Evolutionary conservation across 1,284 basidiomycete genomes (phyloP).

Genomic region (Calocybe gambosa): DNA sequence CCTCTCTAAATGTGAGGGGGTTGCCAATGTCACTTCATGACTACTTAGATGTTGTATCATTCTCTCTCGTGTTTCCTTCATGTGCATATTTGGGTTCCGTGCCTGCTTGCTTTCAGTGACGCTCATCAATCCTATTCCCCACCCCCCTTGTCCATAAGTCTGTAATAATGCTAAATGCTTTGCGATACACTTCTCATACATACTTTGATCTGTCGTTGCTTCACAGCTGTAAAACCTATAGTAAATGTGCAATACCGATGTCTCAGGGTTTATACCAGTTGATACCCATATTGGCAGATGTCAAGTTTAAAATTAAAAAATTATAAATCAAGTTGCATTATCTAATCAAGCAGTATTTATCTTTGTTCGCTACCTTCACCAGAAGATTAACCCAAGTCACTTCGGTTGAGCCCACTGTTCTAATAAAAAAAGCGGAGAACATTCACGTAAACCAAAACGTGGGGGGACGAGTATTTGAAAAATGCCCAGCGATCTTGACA

Average conservation of each 20-base stretch:
- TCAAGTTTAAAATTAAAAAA: neutral
- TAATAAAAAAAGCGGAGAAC: neutral
- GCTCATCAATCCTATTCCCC: neutral
- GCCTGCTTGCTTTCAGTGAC: neutral
- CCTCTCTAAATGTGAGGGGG: neutral
- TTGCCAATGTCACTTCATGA: neutral
- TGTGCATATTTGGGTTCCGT: neutral
- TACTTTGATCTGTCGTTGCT: neutral
- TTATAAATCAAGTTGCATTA: neutral
- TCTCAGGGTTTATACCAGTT: conserved; percentile 1
- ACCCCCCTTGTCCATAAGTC: neutral
- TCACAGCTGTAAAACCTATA: neutral
- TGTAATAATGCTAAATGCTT: too few species aligned
- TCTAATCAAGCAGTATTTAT: neutral
- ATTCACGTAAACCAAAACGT: neutral
- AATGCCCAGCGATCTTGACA: conserved; percentile 39
- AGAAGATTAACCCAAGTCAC: neutral
- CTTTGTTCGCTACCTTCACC: neutral
- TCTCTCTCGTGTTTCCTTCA: neutral
- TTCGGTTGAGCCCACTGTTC: neutral
- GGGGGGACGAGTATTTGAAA: neutral
- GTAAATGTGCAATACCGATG: conserved; percentile 5
- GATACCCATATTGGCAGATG: neutral
- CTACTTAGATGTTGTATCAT: neutral
- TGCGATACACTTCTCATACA: neutral